These are phyloP conservation scores for Solanum acaule DNA, from an alignment of 257 asterid genomes.

Conservation along the genomic window DNA sequence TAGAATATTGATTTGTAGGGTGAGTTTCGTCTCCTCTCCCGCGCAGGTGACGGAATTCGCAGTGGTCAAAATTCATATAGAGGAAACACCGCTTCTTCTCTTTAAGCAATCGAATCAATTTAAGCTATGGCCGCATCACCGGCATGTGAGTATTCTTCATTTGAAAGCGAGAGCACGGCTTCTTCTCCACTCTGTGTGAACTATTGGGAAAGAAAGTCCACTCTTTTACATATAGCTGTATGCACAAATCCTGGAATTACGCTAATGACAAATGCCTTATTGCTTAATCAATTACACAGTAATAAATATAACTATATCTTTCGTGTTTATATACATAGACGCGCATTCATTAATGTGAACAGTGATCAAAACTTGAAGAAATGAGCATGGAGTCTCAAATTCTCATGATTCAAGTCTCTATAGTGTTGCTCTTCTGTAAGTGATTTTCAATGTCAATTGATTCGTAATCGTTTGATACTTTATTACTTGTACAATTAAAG, in stretches of 20 bases:
- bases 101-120: background rate
- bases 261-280: background rate
- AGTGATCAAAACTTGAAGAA: background rate
- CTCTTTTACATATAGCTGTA: background rate
- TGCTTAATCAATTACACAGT: background rate
- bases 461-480: background rate
- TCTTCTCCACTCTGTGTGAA: background rate
- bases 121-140: background rate
- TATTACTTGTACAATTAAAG: background rate
- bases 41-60: background rate
- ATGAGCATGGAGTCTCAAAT: background rate
- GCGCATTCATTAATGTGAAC: background rate
- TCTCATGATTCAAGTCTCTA: background rate
- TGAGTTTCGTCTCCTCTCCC: background rate
- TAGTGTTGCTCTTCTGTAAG: background rate
- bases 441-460: background rate
- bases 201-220: background rate
- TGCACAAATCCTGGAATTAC: background rate
- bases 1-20: background rate
- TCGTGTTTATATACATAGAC: background rate
- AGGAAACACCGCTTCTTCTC: slow-evolving; percentile 2
- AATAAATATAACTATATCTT: background rate
- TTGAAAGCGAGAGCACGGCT: slow-evolving; percentile 4
- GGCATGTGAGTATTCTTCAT: slow-evolving; percentile 1
- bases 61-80: background rate